These are phyloP conservation scores for Triticum monococcum DNA, from an alignment of 176 grass and related monocot genomes.

Conservation along the genomic window DNA sequence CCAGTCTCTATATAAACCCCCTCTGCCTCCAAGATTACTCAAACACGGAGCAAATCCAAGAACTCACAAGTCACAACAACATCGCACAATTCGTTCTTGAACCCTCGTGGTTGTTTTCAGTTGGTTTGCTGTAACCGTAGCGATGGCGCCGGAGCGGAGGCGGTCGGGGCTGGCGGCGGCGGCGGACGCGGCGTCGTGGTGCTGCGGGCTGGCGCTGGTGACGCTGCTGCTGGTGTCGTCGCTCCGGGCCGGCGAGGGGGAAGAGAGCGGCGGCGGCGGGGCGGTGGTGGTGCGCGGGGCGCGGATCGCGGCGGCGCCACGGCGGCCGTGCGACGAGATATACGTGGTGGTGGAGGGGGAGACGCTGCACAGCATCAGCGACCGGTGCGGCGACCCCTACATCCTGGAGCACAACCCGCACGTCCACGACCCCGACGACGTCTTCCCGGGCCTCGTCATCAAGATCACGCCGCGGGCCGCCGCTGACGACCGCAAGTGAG, in stretches of 20 bases:
- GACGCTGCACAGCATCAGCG: slow-evolving; percentile 89
- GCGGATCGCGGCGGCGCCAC: slow-evolving; percentile 12
- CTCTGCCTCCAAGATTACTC: background rate
- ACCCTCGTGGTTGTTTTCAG: background rate
- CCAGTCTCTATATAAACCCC: slow-evolving; percentile 22
- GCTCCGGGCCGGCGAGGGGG: background rate
- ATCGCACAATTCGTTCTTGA: background rate
- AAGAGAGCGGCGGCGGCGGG: background rate
- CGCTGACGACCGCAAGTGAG: slow-evolving; percentile 7
- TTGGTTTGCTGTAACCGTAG: background rate
- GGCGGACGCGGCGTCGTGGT: slow-evolving; percentile 65
- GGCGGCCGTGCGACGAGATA: slow-evolving; percentile 73
- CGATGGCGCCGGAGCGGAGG: slow-evolving; percentile 2
- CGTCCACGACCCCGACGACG: slow-evolving; percentile 86
- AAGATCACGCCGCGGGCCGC: slow-evolving; percentile 49
- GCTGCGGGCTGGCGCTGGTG: slow-evolving; percentile 46
- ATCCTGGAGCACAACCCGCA: slow-evolving; percentile 89
- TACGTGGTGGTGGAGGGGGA: slow-evolving; percentile 81
- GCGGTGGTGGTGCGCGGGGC: slow-evolving; percentile 26
- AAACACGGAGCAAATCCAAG: background rate
- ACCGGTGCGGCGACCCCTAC: slow-evolving; percentile 82
- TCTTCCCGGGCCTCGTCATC: slow-evolving; percentile 91
- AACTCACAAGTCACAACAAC: background rate
- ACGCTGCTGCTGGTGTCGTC: slow-evolving; percentile 52
- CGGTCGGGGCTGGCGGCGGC: slow-evolving; percentile 8